These are phyloP conservation scores for Ogataea trehaloabstinens DNA, from an alignment of 805 yeast genomes.

Conservation along the genomic window DNA sequence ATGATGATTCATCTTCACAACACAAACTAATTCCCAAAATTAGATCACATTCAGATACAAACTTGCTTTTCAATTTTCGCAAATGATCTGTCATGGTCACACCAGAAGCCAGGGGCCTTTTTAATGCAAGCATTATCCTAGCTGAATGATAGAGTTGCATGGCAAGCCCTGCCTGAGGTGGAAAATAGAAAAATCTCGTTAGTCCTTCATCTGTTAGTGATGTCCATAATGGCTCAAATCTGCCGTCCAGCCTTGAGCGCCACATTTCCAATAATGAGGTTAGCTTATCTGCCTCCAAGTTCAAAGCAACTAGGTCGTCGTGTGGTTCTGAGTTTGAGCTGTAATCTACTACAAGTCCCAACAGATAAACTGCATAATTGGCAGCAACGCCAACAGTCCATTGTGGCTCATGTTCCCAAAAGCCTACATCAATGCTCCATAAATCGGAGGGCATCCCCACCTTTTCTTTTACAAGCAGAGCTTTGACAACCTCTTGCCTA, in stretches of 20 bases:
- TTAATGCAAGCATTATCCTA: constrained; percentile 8
- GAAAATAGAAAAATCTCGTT: constrained; percentile 5
- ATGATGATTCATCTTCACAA: constrained; percentile 11
- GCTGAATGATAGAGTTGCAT: constrained; percentile 12
- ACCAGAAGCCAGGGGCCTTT: constrained; percentile 3
- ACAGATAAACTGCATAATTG: constrained; percentile 7
- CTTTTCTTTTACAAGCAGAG: constrained; percentile 3
- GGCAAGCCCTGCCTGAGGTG: constrained; percentile 12
- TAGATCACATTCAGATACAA: constrained; percentile 7
- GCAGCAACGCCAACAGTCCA: constrained; percentile 11
- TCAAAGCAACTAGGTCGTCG: neutral
- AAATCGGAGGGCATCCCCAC: constrained; percentile 4
- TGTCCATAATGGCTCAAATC: constrained; percentile 11
- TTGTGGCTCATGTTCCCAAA: constrained; percentile 3
- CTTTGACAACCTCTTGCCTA: constrained; percentile 9
- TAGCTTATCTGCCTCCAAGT: constrained; percentile 6
- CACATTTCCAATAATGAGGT: constrained; percentile 6
- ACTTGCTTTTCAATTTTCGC: constrained; percentile 1
- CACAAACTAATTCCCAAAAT: constrained; percentile 14
- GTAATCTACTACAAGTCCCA: constrained; percentile 10
- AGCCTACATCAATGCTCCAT: constrained; percentile 4
- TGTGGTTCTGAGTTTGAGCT: constrained; percentile 1
- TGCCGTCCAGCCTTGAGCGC: constrained; percentile 8
- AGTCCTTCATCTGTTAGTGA: constrained; percentile 6
- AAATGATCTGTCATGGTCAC: constrained; percentile 2